Evolutionary conservation across 2,329 filamentous ascomycete species (phyloP).

Genomic region (Exophiala mesophila): DNA sequence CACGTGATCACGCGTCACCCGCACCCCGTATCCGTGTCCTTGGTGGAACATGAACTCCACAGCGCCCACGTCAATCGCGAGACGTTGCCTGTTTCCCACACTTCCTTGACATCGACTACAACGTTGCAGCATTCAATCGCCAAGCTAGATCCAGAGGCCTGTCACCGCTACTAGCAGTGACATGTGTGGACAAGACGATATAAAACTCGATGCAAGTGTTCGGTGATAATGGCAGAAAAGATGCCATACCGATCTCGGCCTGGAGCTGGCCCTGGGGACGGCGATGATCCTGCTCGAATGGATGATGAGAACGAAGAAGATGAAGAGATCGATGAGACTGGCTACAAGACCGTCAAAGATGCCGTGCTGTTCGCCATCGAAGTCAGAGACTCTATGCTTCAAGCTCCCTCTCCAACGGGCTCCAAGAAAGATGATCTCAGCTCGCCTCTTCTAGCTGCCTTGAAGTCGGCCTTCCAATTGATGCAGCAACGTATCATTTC

Average conservation of each 20-base stretch:
- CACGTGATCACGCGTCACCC: not conserved
- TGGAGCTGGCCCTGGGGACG: constrained; percentile 25
- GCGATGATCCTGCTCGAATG: constrained; percentile 31
- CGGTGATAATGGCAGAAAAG: constrained; percentile 21
- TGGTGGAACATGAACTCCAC: no score
- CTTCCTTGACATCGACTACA: no score
- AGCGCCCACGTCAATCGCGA: no score
- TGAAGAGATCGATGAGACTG: constrained; percentile 46
- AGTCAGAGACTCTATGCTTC: constrained; percentile 81
- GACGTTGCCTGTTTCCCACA: not conserved
- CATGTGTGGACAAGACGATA: constrained; percentile 4
- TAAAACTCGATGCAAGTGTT: no score
- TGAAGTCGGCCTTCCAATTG: constrained; percentile 89
- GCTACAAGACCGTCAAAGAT: constrained; percentile 90
- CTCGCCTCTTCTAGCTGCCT: constrained; percentile 72
- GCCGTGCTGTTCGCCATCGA: constrained; percentile 97
- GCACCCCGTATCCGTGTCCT: no score
- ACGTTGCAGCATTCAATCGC: no score
- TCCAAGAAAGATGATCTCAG: constrained; percentile 74
- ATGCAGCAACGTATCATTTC: constrained; percentile 99
- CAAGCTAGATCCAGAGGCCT: no score
- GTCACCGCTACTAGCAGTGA: no score
- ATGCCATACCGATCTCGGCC: constrained; percentile 29
- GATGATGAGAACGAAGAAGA: constrained; percentile 43
- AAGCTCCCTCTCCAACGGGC: constrained; percentile 56